Base-by-base conservation (phyloP, 192 early-diverging fungal genomes). In the Linnemannia schmuckeri region DNA sequence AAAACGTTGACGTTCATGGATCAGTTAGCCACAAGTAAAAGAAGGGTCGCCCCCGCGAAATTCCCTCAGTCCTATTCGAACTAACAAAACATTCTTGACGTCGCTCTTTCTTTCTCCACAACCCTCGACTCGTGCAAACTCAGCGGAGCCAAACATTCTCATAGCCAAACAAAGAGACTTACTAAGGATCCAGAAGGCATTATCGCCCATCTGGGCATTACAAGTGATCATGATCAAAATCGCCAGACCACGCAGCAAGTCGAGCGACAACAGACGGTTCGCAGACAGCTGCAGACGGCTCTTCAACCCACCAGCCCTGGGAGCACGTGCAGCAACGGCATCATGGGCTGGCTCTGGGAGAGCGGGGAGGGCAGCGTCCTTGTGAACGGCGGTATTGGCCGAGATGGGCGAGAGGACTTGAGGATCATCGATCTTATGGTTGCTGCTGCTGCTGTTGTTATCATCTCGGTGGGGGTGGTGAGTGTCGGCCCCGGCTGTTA, bases 151-250 rank as follows among this genome's bases (percentile, higher is more conserved):
- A 33, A 33, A 73, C 44, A 33, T 30, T 17, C 41, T 9, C 0
- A 76, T 3, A 10, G 13, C 0, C 20, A 40, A 40, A 0, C 33
- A 13, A 18, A 27, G 18, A 40, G 18, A 54, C 78, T 76, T 52
- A 85, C 83, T 44, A 35, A 85, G 74, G 44, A 85, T 85, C 22
- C 46, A 47, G 41, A 85, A 85, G 35, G 42, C 78, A 0, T 49
- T 71, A 40, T 71, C 52, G 1, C 70, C 83, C 20, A 82, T 87
- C 69, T 93, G 91, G 38, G 84, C 88, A 63, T 93, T 93, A 27
- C 87, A 89, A 20, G 90, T 78, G 46, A 93, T 90, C 92, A 93
- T 93, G 47, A 82, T 66, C 17, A 92, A 63, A 46, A 92, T 86
- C 44, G 88, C 88, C 24, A 92, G 49, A 15, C 92, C 92, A 27